Evolutionary conservation across 2,329 filamentous ascomycete species (phyloP).

Genomic region (Bipolaris sorokiniana): DNA sequence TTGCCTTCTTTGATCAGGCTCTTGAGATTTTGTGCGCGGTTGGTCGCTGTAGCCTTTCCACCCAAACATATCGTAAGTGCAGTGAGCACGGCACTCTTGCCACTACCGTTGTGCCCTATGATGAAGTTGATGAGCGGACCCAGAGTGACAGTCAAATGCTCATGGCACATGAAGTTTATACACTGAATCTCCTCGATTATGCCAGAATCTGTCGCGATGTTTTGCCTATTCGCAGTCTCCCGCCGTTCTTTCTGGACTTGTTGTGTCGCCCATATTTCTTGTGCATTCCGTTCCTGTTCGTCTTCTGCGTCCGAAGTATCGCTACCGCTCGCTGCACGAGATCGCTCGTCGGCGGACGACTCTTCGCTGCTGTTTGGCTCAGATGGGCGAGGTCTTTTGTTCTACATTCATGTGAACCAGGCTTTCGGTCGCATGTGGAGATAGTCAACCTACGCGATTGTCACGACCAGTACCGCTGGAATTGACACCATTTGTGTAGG

Average conservation of each 20-base stretch:
- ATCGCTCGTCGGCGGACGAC: slow-evolving; percentile 21
- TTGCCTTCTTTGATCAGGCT: slow-evolving; percentile 88
- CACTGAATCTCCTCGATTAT: slow-evolving; percentile 89
- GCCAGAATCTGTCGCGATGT: slow-evolving; percentile 78
- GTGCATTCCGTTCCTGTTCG: slow-evolving; percentile 26
- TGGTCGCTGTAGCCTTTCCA: slow-evolving; percentile 89
- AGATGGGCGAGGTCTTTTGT: slow-evolving; percentile 40
- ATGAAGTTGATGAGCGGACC: slow-evolving; percentile 98
- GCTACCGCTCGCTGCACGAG: slow-evolving; percentile 14
- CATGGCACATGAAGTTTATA: slow-evolving; percentile 96
- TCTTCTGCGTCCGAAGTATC: slow-evolving; percentile 24
- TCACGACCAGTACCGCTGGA: slow-evolving; percentile 14
- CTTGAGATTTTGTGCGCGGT: slow-evolving; percentile 87
- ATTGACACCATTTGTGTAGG: slow-evolving; percentile 28
- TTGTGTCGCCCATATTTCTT: slow-evolving; percentile 40
- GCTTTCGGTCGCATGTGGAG: neutral
- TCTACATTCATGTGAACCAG: slow-evolving; percentile 29
- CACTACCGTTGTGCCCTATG: slow-evolving; percentile 95
- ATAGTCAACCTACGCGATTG: slow-evolving; percentile 28
- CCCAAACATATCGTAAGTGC: slow-evolving; percentile 94
- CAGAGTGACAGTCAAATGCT: slow-evolving; percentile 78
- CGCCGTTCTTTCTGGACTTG: slow-evolving; percentile 35
- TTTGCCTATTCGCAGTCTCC: slow-evolving; percentile 50
- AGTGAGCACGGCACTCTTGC: slow-evolving; percentile 94
- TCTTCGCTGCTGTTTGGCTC: slow-evolving; percentile 29